Base-by-base conservation (phyloP, 2,329 filamentous ascomycete genomes). In the Neonectria faginata region DNA sequence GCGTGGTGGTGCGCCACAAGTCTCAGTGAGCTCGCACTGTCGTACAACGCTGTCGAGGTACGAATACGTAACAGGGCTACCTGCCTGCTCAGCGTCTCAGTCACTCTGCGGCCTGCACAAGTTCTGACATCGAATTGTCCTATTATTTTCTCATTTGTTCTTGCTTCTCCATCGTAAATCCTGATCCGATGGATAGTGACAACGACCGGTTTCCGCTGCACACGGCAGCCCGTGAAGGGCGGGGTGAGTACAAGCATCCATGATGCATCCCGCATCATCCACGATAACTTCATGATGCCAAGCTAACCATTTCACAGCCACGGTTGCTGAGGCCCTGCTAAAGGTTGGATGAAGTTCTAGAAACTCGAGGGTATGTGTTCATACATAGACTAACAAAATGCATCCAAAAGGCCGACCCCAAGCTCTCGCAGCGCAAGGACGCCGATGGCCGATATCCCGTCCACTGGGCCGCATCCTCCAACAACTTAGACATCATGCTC, bases 381-480 rank as follows among this genome's bases (percentile, higher is more conserved):
- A 5, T 10, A 7, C 1, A 20, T 10, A 51, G 29, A 33, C 29
- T 55, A 20, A 67, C 47, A 25, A 20, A 27, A 42, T 11, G 9
- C 3, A 4, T 42, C 6, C 4, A 11, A 36, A 60, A 95, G 91
- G 89, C 90, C 70, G 94, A 97, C 75, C 90, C 92, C 2, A 94
- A 92, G 74, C 87, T 97, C 42, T 90, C 92, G 27, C 84, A 82
- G 51, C 79, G 79, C 62, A 88, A 89, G 73, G 96, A 99, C 74
- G 91, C 92, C 53, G 96, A 99, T 78, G 93, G 93, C 16, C 92
- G 96, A 48, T 87, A 97, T 41, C 91, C 96, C 2, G 89, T 98
- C 62, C 96, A 99, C 83, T 99, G 96, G 96, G 95, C 96, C 0
- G 88, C 89, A 2, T 96, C 94, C 22, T 91, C 92, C 78, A 97